Evolutionary conservation across 441 rosid genomes (phyloP).

Genomic region (Codiaeum variegatum): DNA sequence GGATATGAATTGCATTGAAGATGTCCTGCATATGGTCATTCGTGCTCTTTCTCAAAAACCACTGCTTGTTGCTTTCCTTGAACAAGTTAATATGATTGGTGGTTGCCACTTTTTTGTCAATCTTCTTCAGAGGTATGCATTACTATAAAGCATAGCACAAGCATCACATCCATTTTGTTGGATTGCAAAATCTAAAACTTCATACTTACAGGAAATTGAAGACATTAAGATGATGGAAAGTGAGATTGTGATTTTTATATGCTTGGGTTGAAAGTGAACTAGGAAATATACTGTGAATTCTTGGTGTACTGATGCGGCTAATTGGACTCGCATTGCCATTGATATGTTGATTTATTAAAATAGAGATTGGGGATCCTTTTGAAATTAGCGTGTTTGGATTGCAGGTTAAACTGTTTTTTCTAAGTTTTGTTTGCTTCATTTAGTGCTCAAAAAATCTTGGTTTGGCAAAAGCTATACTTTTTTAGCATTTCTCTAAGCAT

Average conservation of each 20-base stretch:
- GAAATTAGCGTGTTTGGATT: background rate
- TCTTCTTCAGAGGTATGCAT: conserved; percentile 81
- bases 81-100: conserved; percentile 81
- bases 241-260: background rate
- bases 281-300: background rate
- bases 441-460: too few species aligned
- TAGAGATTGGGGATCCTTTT: background rate
- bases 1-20: conserved; percentile 93
- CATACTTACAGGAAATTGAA: background rate
- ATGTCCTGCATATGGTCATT: conserved; percentile 88
- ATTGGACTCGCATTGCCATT: background rate
- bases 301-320: background rate
- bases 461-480: too few species aligned
- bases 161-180: background rate
- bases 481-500: too few species aligned
- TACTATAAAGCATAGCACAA: background rate
- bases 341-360: background rate
- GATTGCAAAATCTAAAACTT: background rate
- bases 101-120: conserved; percentile 88
- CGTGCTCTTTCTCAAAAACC: conserved; percentile 82
- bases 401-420: too few species aligned
- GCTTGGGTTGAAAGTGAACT: background rate
- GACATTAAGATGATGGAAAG: background rate
- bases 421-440: too few species aligned
- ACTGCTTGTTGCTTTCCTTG: conserved; percentile 76